These are phyloP conservation scores for Rhodotorula taiwanensis DNA, from an alignment of 768 basidiomycete genomes.

Conservation along the genomic window DNA sequence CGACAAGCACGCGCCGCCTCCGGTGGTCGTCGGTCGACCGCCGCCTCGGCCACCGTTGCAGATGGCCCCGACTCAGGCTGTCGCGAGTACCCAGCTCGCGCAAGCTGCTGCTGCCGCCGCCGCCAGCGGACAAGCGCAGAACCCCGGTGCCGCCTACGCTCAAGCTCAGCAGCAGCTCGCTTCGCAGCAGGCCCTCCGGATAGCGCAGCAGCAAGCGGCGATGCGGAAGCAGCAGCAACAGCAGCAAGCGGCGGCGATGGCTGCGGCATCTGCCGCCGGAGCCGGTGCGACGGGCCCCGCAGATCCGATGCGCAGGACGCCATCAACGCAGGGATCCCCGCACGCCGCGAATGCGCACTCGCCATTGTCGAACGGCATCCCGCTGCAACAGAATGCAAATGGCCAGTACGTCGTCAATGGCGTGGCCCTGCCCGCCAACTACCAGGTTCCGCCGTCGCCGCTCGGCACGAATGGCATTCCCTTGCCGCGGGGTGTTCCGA, in stretches of 20 bases:
- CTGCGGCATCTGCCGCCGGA: not conserved
- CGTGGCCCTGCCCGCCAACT: not conserved
- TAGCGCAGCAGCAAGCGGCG: slow-evolving; percentile 19
- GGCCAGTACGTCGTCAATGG: slow-evolving; percentile 3
- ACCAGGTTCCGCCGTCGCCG: slow-evolving; percentile 1
- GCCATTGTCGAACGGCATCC: slow-evolving; percentile 13
- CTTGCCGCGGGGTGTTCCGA: slow-evolving; percentile 6
- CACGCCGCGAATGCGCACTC: slow-evolving; percentile 1
- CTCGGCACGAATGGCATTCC: slow-evolving; percentile 14
- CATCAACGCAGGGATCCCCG: slow-evolving; percentile 12
- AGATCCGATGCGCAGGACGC: slow-evolving; percentile 22
- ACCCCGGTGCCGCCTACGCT: slow-evolving; percentile 20
- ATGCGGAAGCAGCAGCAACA: slow-evolving; percentile 10
- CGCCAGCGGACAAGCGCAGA: not conserved
- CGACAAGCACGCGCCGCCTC: slow-evolving; percentile 22
- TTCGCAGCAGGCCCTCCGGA: slow-evolving; percentile 13
- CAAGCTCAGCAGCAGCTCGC: slow-evolving; percentile 19
- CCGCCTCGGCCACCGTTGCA: slow-evolving; percentile 23
- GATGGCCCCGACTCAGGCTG: slow-evolving; percentile 17
- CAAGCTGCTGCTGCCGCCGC: not conserved
- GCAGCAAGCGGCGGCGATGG: not conserved
- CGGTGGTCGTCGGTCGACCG: slow-evolving; percentile 25
- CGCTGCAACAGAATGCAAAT: not conserved
- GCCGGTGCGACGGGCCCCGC: not conserved
- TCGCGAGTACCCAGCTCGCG: not conserved